Conservation (phyloP, 495 filamentous ascomycete species). For the Aspergillus olivimuriae region DNA sequence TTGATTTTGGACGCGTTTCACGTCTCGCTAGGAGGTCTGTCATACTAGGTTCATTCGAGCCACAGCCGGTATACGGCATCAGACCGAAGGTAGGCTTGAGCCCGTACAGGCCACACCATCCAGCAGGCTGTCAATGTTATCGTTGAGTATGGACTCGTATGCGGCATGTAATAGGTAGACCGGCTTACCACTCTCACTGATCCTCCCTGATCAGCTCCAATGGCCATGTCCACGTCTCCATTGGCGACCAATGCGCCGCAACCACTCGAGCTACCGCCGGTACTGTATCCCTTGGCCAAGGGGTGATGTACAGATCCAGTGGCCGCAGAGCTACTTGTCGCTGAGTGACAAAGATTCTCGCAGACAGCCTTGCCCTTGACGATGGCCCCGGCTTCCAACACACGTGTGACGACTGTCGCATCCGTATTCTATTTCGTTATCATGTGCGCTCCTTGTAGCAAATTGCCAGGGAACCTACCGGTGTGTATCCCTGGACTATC, state of each 20-base stretch:
- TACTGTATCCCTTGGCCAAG: neutral
- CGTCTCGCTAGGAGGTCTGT: too few species aligned
- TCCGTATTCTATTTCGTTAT: too few species aligned
- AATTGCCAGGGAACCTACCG: neutral
- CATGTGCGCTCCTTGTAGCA: neutral
- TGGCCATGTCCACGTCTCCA: neutral
- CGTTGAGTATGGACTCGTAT: neutral
- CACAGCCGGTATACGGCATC: constrained; percentile 5
- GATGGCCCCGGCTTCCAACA: neutral
- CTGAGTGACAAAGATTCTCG: neutral
- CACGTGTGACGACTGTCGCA: neutral
- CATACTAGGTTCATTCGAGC: constrained; percentile 1
- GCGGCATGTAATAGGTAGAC: too few species aligned
- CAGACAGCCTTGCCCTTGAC: neutral
- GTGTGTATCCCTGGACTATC: neutral
- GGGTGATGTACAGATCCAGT: neutral
- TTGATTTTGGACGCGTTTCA: too few species aligned
- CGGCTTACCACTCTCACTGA: too few species aligned
- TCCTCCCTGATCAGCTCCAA: neutral
- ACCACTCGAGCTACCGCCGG: neutral
- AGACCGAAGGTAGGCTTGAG: constrained; percentile 3
- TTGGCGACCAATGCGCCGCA: neutral
- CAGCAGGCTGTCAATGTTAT: neutral
- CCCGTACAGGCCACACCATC: constrained; percentile 3
- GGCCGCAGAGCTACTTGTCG: neutral